Evolutionary conservation across 176 grass and related monocot species (phyloP), one percentile per base, ranked within the genome.

Genomic region (Paspalum notatum): DNA sequence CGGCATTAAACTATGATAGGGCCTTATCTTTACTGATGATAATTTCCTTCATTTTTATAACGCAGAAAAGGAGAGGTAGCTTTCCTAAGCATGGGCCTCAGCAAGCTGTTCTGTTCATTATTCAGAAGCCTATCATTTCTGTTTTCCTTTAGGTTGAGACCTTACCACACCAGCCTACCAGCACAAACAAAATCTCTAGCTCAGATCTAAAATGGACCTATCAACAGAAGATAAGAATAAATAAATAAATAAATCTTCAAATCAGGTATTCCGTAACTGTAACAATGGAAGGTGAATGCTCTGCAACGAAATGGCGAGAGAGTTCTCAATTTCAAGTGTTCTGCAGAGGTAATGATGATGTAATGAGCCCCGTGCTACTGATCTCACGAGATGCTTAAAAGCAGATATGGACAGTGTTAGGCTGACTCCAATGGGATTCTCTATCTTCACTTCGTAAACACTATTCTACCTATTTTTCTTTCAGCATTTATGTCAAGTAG

Each of bases 31-130:
- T 42, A 25, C 43, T 69, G 43, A 84, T 62, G 67, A 53, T 32
- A 32, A 32, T 27, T 82, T 54, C 18, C 42, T 72, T 44, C 62
- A 43, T 17, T 76, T 81, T 57, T 76, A 39, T 76, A 20, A 45
- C 39, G 32, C 32, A 17, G 54, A 49, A 63, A 78, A 73, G 45
- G 62, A 76, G 41, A 45, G 53, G 7, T 62, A 48, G 40, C 62
- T 69, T 76, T 62, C 66, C 48, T 70, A 69, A 85, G 82, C 77
- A 89, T 85, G 87, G 77, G 63, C 71, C 77, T 85, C 47, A 18
- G 62, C 82, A 56, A 70, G 59, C 68, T 69, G 53, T 62, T 79
- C 69, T 58, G 68, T 62, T 37, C 68, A 62, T 75, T 43, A 46
- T 20, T 85, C 76, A 89, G 62, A 21, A 81, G 75, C 24, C 54